Evolutionary conservation across 2,329 filamentous ascomycete species (phyloP).

Genomic region (Stachybotrys elegans): DNA sequence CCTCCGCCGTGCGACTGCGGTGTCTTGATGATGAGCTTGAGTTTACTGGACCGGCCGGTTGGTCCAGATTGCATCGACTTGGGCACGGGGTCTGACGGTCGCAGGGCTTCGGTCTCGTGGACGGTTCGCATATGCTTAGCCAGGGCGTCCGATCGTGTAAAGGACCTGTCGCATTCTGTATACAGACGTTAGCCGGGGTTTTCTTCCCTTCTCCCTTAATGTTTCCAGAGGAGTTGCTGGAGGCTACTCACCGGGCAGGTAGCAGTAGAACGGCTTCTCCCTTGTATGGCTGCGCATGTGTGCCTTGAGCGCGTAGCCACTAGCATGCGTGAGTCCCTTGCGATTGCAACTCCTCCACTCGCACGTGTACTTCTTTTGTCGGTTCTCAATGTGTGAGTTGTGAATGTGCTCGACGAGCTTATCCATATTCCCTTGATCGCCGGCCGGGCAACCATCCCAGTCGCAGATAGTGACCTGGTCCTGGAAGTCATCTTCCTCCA

Average conservation of each 20-base stretch:
- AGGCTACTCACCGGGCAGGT: constrained; percentile 67
- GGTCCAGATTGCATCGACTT: constrained; percentile 56
- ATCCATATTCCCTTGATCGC: constrained; percentile 76
- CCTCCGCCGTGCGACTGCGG: constrained; percentile 52
- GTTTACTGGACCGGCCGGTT: constrained; percentile 42
- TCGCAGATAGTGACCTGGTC: constrained; percentile 74
- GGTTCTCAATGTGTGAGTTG: constrained; percentile 86
- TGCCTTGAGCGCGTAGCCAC: constrained; percentile 90
- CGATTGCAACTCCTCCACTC: constrained; percentile 89
- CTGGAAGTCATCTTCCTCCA: constrained; percentile 69
- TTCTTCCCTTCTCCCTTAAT: too few relatives aligned
- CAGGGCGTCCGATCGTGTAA: constrained; percentile 90
- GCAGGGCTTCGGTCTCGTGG: constrained; percentile 90
- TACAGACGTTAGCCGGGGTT: too few relatives aligned
- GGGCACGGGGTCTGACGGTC: constrained; percentile 70
- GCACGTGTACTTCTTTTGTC: constrained; percentile 96
- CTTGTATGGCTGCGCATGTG: constrained; percentile 97
- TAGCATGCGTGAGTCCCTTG: constrained; percentile 88
- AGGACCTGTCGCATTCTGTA: constrained; percentile 94
- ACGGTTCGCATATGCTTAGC: constrained; percentile 99
- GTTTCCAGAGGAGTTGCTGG: neutral
- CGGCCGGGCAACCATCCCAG: constrained; percentile 70
- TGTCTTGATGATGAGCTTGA: constrained; percentile 61
- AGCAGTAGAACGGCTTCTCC: constrained; percentile 98
- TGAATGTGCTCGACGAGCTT: constrained; percentile 78